phyloP scores from a whole-genome alignment of 208 protist species.

The Trypanosoma brucei region DNA sequence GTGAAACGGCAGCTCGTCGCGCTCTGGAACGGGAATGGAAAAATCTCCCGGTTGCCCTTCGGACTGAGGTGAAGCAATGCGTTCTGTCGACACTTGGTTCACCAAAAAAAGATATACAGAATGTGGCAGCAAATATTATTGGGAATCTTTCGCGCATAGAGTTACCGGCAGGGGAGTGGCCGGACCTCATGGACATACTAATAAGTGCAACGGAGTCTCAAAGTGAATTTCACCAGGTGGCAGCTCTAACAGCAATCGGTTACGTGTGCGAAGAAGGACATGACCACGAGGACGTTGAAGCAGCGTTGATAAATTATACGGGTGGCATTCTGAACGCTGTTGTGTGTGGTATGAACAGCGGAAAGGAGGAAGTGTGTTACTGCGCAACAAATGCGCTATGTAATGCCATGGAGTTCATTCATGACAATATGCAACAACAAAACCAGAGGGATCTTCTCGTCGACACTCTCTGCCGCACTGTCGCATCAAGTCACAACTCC shows the following conservation, averaged over 20 bases:
- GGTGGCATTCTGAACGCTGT: slow-evolving; percentile 90
- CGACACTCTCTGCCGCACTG: slow-evolving; percentile 78
- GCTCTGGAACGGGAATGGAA: slow-evolving; percentile 69
- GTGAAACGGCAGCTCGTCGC: slow-evolving; percentile 62
- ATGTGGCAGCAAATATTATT: slow-evolving; percentile 92
- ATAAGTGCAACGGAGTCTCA: slow-evolving; percentile 47
- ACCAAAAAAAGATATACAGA: slow-evolving; percentile 72
- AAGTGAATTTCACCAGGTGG: slow-evolving; percentile 81
- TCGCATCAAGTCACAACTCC: slow-evolving; percentile 24
- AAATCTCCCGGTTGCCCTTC: slow-evolving; percentile 41
- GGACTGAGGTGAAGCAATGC: slow-evolving; percentile 61
- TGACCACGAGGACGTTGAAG: slow-evolving; percentile 59
- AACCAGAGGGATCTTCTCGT: slow-evolving; percentile 91
- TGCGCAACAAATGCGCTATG: slow-evolving; percentile 91
- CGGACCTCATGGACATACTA: slow-evolving; percentile 87
- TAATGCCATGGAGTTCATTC: slow-evolving; percentile 95
- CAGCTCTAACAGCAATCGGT: slow-evolving; percentile 93
- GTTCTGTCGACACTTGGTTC: slow-evolving; percentile 82
- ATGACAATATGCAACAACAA: slow-evolving; percentile 91
- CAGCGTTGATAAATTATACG: slow-evolving; percentile 61
- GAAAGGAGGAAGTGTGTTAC: slow-evolving; percentile 75
- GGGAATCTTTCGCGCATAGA: slow-evolving; percentile 95
- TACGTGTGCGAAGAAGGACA: slow-evolving; percentile 96
- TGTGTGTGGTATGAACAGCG: slow-evolving; percentile 83
- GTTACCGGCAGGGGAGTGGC: slow-evolving; percentile 92